phyloP scores from a whole-genome alignment of 352 stramenopile species.

The Globisporangium paddicum region DNA sequence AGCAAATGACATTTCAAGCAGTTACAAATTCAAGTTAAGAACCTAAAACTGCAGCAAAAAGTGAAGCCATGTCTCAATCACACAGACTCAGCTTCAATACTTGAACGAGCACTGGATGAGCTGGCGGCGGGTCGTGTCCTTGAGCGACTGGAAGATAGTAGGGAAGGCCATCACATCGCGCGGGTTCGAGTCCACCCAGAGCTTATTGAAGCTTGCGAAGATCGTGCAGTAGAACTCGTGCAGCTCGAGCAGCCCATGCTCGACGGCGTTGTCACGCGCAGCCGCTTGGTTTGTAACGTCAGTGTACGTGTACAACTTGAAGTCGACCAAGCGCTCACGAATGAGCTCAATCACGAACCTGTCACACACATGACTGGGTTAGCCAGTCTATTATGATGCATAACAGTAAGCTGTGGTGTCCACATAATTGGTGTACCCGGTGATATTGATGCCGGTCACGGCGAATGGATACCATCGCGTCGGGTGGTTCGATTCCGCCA shows the following conservation, averaged over 20 bases:
- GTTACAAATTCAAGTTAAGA: background rate
- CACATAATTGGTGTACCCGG: slow-evolving; percentile 26
- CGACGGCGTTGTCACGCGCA: slow-evolving; percentile 21
- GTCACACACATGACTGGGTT: background rate
- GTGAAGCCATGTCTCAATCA: slow-evolving; percentile 26
- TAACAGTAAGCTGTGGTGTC: background rate
- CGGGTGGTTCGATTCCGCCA: slow-evolving; percentile 81
- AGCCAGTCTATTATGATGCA: background rate
- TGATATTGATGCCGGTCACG: slow-evolving; percentile 86
- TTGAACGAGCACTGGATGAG: slow-evolving; percentile 53
- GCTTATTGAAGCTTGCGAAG: slow-evolving; percentile 80
- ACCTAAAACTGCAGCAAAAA: too few species aligned
- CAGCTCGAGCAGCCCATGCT: slow-evolving; percentile 37
- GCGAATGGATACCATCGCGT: slow-evolving; percentile 85
- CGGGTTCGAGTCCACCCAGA: slow-evolving; percentile 80
- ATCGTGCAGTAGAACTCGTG: slow-evolving; percentile 79
- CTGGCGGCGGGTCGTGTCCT: slow-evolving; percentile 57
- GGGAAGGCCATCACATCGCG: slow-evolving; percentile 85
- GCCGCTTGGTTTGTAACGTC: slow-evolving; percentile 1
- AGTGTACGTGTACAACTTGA: slow-evolving; percentile 55
- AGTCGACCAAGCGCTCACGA: slow-evolving; percentile 68
- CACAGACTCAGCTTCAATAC: slow-evolving; percentile 36
- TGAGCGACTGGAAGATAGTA: slow-evolving; percentile 76
- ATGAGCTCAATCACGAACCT: slow-evolving; percentile 78
- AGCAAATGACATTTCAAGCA: background rate